Evolutionary conservation across 2,329 filamentous ascomycete species (phyloP).

Genomic region (Furcasterigmium furcatum): DNA sequence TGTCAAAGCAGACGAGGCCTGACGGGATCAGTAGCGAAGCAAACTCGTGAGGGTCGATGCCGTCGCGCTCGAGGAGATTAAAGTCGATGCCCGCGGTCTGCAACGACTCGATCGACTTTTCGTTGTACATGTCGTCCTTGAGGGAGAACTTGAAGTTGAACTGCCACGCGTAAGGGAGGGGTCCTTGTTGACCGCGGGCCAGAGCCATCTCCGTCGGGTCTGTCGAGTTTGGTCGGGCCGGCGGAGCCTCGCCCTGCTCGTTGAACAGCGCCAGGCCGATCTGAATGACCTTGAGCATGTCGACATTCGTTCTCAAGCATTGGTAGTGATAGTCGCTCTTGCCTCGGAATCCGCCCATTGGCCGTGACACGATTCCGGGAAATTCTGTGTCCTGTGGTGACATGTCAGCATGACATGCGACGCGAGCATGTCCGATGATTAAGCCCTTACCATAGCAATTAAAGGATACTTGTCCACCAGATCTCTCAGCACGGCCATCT

Average conservation of each 20-base stretch:
- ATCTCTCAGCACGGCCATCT: constrained; percentile 81
- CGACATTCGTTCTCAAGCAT: constrained; percentile 93
- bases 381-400: constrained; percentile 85
- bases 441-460: constrained; percentile 82
- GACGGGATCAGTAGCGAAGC: constrained; percentile 88
- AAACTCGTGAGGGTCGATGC: constrained; percentile 87
- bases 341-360: constrained; percentile 89
- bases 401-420: constrained; percentile 2
- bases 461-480: constrained; percentile 90
- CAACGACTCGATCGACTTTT: constrained; percentile 88
- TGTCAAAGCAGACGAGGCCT: constrained; percentile 80
- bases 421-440: background rate
- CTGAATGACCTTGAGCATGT: constrained; percentile 96
- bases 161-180: constrained; percentile 90
- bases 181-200: constrained; percentile 35
- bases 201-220: constrained; percentile 36
- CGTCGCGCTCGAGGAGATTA: constrained; percentile 74
- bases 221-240: constrained; percentile 56
- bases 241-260: constrained; percentile 81
- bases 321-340: constrained; percentile 99
- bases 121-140: constrained; percentile 95
- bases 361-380: constrained; percentile 92
- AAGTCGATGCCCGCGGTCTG: constrained; percentile 94
- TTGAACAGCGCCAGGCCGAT: constrained; percentile 94
- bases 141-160: constrained; percentile 98